phyloP scores from a whole-genome alignment of 495 filamentous ascomycete genomes.

The Apodospora peruviana region DNA sequence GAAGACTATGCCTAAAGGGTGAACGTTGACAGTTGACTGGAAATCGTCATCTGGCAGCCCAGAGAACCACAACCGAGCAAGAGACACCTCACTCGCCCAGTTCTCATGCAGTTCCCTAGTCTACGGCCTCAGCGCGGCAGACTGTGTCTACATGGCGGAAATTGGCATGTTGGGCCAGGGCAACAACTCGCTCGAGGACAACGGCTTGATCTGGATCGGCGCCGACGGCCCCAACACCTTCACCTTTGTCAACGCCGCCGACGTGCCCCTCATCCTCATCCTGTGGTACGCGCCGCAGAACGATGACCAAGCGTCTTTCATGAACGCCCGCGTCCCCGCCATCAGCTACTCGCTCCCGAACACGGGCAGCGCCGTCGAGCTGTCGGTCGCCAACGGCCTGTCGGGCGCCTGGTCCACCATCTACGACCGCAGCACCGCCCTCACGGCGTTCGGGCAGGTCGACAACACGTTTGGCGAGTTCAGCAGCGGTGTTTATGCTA shows the following conservation, averaged over 20 bases:
- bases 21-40: too few relatives aligned
- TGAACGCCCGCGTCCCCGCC: conserved; percentile 18
- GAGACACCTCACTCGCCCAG: too few relatives aligned
- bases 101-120: conserved; percentile 8
- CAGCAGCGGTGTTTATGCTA: conserved; percentile 22
- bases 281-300: conserved; percentile 12
- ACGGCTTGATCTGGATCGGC: conserved; percentile 21
- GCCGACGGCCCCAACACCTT: conserved; percentile 21
- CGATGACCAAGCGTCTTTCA: conserved; percentile 18
- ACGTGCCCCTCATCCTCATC: conserved; percentile 16
- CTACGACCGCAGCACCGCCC: conserved; percentile 20
- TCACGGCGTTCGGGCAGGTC: conserved; percentile 27
- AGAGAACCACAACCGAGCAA: too few relatives aligned
- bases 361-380: conserved; percentile 8
- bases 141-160: conserved; percentile 21
- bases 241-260: conserved; percentile 22
- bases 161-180: conserved; percentile 25
- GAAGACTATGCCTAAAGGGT: too few relatives aligned
- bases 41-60: too few relatives aligned
- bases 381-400: conserved; percentile 21
- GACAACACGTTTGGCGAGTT: conserved; percentile 36
- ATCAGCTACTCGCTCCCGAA: conserved; percentile 24
- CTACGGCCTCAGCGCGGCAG: conserved; percentile 12
- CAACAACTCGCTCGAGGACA: conserved; percentile 11
- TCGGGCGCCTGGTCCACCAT: conserved; percentile 25